A percentile compares a stretch with the other conserved stretches of the same genome.
These are phyloP conservation scores for Fagus sylvatica DNA, from an alignment of 306 rosid genomes.

Conservation along the genomic window DNA sequence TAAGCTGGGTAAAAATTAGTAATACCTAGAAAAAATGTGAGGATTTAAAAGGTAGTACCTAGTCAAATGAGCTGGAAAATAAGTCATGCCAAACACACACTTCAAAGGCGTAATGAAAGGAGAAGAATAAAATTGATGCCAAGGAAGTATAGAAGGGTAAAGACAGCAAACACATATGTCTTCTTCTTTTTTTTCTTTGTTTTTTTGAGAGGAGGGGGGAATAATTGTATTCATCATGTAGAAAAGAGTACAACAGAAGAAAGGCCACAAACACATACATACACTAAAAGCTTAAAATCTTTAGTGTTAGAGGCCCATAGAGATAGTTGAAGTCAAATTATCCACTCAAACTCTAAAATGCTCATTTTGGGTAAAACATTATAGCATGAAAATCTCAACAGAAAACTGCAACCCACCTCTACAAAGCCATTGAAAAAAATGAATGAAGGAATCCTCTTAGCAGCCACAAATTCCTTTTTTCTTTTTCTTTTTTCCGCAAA, in stretches of 20 bases:
- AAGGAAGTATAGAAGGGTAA: background rate
- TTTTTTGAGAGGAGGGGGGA: too few species aligned
- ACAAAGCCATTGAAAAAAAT: background rate
- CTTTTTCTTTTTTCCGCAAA: background rate
- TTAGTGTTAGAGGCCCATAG: background rate
- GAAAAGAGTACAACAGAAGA: too few species aligned
- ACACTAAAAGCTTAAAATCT: background rate
- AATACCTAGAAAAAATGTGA: too few species aligned
- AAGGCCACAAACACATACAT: background rate
- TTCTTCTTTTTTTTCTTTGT: too few species aligned
- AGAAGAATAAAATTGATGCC: background rate
- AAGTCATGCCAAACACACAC: too few species aligned
- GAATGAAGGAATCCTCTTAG: background rate
- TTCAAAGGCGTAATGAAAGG: background rate
- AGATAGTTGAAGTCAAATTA: background rate
- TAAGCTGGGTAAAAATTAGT: too few species aligned
- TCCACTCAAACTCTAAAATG: background rate
- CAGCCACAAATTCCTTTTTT: background rate
- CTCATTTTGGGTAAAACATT: background rate
- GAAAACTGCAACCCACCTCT: background rate
- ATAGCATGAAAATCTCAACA: background rate
- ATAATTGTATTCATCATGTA: too few species aligned
- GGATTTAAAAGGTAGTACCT: too few species aligned
- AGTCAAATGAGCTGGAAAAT: too few species aligned
- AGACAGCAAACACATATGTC: background rate